These are phyloP conservation scores for Piromyces finnis DNA, from an alignment of 192 early-diverging fungal species.

Conservation along the genomic window DNA sequence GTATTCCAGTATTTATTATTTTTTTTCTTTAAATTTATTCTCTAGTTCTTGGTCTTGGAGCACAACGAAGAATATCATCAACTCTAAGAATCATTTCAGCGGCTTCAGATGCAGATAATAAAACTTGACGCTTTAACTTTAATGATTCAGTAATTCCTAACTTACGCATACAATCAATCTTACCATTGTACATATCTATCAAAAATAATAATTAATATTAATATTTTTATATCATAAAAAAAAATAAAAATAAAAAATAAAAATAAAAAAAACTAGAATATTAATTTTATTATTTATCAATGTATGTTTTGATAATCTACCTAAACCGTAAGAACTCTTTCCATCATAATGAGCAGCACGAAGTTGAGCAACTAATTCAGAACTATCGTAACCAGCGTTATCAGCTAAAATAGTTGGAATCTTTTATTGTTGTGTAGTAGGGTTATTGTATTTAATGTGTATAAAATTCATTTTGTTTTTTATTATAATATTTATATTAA, in stretches of 20 bases:
- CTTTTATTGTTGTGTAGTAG: no score
- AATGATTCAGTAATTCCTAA: conserved; percentile 90
- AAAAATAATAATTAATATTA: not conserved
- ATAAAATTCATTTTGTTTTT: not conserved
- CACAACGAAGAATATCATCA: conserved; percentile 93
- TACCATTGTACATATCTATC: conserved; percentile 64
- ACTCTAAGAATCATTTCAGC: conserved; percentile 95
- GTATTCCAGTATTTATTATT: no score
- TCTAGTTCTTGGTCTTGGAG: conserved; percentile 17
- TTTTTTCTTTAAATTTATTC: not conserved
- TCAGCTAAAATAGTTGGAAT: conserved; percentile 95
- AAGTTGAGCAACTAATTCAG: conserved; percentile 80
- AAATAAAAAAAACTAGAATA: no score
- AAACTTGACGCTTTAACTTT: conserved; percentile 88
- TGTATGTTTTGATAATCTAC: no score
- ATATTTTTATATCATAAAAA: no score
- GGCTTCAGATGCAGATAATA: conserved; percentile 85
- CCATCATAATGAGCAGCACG: conserved; percentile 87
- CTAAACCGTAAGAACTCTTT: conserved; percentile 51
- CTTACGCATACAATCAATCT: conserved; percentile 57
- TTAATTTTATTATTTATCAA: no score
- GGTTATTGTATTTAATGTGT: not conserved
- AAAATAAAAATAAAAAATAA: no score
- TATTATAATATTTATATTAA: not conserved
- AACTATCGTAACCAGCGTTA: conserved; percentile 91